Conservation (phyloP, 495 filamentous ascomycete species). For the Pyrenula aspistea region DNA sequence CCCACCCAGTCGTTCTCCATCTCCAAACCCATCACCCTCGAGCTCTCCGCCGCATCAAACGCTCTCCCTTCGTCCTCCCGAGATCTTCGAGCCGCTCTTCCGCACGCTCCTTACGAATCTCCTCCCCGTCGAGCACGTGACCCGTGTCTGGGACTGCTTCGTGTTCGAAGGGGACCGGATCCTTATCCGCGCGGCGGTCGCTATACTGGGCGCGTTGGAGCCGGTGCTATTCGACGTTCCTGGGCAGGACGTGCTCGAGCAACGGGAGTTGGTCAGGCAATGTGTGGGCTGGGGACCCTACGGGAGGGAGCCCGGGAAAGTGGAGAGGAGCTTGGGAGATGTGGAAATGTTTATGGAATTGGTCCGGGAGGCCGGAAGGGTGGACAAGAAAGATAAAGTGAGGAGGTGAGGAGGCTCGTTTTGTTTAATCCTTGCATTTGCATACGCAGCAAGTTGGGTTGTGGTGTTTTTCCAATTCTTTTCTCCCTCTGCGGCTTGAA, state of each 20-base stretch:
- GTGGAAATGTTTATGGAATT: conserved; percentile 60
- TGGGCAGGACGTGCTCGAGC: conserved; percentile 40
- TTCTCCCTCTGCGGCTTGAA: no score
- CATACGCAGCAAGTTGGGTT: no score
- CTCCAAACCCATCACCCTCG: conserved; percentile 30
- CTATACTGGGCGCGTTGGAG: conserved; percentile 51
- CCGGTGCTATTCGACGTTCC: conserved; percentile 44
- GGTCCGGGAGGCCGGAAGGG: conserved; percentile 62
- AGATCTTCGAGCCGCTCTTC: conserved; percentile 47
- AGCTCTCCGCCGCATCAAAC: conserved; percentile 5
- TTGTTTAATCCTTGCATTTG: not conserved
- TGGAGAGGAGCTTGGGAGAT: conserved; percentile 19
- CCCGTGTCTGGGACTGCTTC: conserved; percentile 85
- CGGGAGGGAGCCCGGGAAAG: conserved; percentile 17
- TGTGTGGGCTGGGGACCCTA: not conserved
- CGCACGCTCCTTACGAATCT: conserved; percentile 42
- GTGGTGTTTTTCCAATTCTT: no score
- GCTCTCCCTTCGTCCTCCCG: conserved; percentile 29
- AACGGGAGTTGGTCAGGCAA: conserved; percentile 18
- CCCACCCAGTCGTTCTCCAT: conserved; percentile 7
- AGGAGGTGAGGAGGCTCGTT: not conserved
- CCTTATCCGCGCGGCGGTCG: conserved; percentile 68
- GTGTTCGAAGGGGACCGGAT: conserved; percentile 85
- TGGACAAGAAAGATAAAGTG: conserved; percentile 5
- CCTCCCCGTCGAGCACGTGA: conserved; percentile 58